Percentiles rank a stretch among this genome's conserved stretches.
These are phyloP conservation scores for Pezicula radicicola DNA, from an alignment of 2,329 filamentous ascomycete species.

Conservation along the genomic window DNA sequence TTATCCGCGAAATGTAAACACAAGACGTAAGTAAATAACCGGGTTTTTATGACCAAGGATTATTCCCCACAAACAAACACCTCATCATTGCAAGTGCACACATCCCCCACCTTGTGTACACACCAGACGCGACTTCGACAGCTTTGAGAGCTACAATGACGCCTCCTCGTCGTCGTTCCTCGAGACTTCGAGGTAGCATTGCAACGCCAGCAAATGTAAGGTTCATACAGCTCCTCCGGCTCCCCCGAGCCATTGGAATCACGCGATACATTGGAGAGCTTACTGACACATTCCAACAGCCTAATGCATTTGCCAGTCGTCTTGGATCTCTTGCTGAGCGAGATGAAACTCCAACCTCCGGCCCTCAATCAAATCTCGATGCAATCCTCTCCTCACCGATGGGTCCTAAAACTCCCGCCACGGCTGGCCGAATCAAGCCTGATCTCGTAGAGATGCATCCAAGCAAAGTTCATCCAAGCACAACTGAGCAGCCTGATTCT, in stretches of 20 bases:
- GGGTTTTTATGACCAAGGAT: not conserved
- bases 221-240: not conserved
- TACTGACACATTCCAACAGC: conserved; percentile 9
- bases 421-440: conserved; percentile 65
- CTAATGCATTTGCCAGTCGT: conserved; percentile 12
- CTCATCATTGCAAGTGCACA: not conserved
- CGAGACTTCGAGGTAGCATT: conserved; percentile 24
- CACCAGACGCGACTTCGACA: not conserved
- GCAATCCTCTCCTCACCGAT: conserved; percentile 20
- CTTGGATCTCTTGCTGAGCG: conserved; percentile 26
- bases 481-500: conserved; percentile 73
- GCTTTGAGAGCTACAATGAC: conserved; percentile 13
- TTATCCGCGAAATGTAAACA: too few species aligned
- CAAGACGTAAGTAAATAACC: too few species aligned
- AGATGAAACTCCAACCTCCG: conserved; percentile 21
- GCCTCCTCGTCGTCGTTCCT: conserved; percentile 28
- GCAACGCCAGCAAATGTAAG: conserved; percentile 27
- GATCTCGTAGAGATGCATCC: conserved; percentile 87
- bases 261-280: not conserved
- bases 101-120: not conserved
- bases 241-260: too few species aligned
- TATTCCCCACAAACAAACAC: not conserved
- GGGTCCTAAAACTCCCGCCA: conserved; percentile 53
- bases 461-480: conserved; percentile 72
- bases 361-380: conserved; percentile 16